Percentiles rank a stretch among this genome's conserved stretches.
Conservation (phyloP, 2,329 filamentous ascomycete genomes). For the Hypoxylon sp. region DNA sequence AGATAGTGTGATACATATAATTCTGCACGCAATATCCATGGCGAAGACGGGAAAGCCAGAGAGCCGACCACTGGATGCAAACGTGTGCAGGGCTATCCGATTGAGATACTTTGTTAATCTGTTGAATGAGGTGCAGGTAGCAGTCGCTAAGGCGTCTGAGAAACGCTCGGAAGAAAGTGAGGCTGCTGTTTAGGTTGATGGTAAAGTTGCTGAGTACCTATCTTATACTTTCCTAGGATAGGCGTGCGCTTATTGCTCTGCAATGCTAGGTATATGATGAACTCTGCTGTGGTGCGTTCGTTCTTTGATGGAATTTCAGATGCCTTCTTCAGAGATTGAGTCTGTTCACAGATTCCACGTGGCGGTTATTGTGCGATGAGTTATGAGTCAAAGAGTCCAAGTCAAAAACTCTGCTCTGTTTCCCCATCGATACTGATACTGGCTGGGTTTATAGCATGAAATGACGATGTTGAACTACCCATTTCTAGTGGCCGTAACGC, state of each 20-base stretch:
- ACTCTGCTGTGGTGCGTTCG: neutral
- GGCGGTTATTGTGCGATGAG: neutral
- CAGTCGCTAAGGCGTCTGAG: constrained; percentile 12
- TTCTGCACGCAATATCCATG: constrained; percentile 33
- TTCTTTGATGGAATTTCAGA: neutral
- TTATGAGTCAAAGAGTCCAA: neutral
- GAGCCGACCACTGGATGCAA: constrained; percentile 8
- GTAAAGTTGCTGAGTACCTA: neutral
- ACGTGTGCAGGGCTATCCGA: constrained; percentile 28
- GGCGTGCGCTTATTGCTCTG: neutral
- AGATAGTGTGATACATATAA: constrained; percentile 34
- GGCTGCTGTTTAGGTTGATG: neutral
- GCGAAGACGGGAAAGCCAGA: constrained; percentile 28
- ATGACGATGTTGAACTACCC: too few species aligned
- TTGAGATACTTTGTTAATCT: constrained; percentile 32
- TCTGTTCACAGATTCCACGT: neutral
- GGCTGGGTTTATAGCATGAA: neutral
- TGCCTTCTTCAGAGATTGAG: neutral
- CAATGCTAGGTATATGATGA: neutral
- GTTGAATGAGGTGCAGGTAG: constrained; percentile 29
- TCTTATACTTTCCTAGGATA: neutral
- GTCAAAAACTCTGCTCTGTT: neutral
- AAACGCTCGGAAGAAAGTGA: neutral
- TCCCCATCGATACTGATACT: neutral
- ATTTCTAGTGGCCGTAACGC: neutral